These are phyloP conservation scores for Betula pendula DNA, from an alignment of 306 rosid genomes.

Conservation along the genomic window DNA sequence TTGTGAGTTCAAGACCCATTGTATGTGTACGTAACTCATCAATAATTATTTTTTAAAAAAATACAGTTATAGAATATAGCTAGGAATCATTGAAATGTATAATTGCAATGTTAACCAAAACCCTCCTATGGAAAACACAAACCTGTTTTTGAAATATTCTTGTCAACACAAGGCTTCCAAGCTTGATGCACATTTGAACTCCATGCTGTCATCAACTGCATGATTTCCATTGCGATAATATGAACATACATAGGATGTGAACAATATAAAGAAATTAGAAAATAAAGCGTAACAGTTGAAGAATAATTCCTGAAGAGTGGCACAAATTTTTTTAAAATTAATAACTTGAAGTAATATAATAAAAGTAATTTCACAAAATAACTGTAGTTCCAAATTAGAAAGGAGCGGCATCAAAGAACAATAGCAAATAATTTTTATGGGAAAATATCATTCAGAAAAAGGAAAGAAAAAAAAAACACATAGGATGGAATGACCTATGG, in stretches of 20 bases:
- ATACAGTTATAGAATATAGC: not conserved
- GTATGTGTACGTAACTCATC: no score
- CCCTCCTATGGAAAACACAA: slow-evolving; percentile 19
- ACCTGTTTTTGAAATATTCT: slow-evolving; percentile 53
- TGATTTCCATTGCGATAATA: slow-evolving; percentile 29
- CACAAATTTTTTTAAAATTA: not conserved
- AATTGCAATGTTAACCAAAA: not conserved
- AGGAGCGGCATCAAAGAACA: not conserved
- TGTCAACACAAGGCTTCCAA: slow-evolving; percentile 78
- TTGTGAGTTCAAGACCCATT: not conserved
- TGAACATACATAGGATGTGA: slow-evolving; percentile 2
- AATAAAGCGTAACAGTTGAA: not conserved
- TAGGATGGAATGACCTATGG: not conserved
- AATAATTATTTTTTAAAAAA: not conserved
- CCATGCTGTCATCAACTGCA: slow-evolving; percentile 83
- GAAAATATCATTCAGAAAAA: not conserved
- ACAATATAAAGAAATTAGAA: slow-evolving; percentile 5
- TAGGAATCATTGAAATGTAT: slow-evolving; percentile 13
- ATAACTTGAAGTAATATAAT: not conserved
- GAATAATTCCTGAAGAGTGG: not conserved
- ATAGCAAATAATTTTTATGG: not conserved
- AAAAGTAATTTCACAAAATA: not conserved
- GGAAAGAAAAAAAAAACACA: not conserved
- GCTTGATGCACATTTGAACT: slow-evolving; percentile 44
- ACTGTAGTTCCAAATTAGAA: not conserved